These are phyloP conservation scores for Musa schizocarpa DNA, from an alignment of 176 grass and related monocot genomes.

Conservation along the genomic window DNA sequence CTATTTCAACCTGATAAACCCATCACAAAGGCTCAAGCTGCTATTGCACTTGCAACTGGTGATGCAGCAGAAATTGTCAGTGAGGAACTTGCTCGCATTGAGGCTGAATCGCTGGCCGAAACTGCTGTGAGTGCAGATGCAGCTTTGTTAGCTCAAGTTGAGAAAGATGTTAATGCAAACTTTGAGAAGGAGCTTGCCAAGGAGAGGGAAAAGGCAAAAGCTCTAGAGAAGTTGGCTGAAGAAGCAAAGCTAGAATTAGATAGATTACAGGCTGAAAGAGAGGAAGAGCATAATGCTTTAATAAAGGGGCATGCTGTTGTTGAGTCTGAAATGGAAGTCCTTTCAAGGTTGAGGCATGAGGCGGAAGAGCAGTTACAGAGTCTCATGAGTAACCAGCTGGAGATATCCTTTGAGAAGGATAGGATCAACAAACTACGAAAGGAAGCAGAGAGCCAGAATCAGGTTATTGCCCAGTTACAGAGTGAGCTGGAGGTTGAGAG, in stretches of 20 bases:
- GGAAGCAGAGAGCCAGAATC: constrained; percentile 69
- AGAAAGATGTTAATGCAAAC: constrained; percentile 68
- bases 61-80: constrained; percentile 60
- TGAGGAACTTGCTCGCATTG: constrained; percentile 75
- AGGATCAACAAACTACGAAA: constrained; percentile 61
- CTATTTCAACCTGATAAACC: constrained; percentile 86
- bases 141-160: constrained; percentile 70
- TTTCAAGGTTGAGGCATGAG: constrained; percentile 72
- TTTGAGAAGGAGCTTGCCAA: constrained; percentile 66
- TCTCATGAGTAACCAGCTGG: constrained; percentile 73
- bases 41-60: constrained; percentile 72
- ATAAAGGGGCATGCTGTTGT: constrained; percentile 59
- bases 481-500: constrained; percentile 93
- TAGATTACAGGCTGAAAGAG: constrained; percentile 60
- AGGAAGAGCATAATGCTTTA: constrained; percentile 63
- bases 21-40: constrained; percentile 84
- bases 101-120: constrained; percentile 88
- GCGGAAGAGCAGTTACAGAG: constrained; percentile 80
- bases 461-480: constrained; percentile 56
- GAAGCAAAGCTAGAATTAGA: constrained; percentile 61
- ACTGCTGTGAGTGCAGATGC: constrained; percentile 79
- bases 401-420: constrained; percentile 75
- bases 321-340: constrained; percentile 85
- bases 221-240: constrained; percentile 58
- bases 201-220: constrained; percentile 68